Base-by-base conservation (phyloP, 306 rosid species). In the Trifolium repens region DNA sequence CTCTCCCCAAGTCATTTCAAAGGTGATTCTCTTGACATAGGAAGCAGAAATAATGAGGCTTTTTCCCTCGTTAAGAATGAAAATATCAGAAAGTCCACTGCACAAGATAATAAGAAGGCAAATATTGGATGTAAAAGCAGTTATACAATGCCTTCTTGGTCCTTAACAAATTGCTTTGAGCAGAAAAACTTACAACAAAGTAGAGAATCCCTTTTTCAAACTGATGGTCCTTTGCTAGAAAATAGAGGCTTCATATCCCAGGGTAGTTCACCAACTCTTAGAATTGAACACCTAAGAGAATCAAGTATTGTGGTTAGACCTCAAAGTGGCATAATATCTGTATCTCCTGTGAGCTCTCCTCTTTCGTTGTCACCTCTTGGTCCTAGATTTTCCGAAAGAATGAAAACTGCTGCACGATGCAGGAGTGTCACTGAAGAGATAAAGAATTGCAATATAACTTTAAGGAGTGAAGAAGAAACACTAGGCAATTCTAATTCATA, bases 351-450 rank as follows among this genome's bases (percentile, higher is more conserved):
- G 79, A 79, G 71, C 82, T 82, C 89, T 59, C 88, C 89, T 16
- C 91, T 87, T 75, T 90, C 91, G 34, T 68, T 92, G 79, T 96
- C 99, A 24, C 98, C 99, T 73, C 96, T 94, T 70, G 97, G 99
- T 69, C 97, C 93, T 40, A 96, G 78, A 81, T 80, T 85, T 57
- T 84, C 96, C n/a, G 98, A 87, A 79, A 90, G 96, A 78, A 73
- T 88, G 77, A 81, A 77, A 80, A 58, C 75, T 69, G 61, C 82
- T 53, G 81, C 83, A 70, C 75, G 79, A 66, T 83, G 78, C 78
- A 82, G 80, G 76, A 84, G 60, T 66, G 39, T 66, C 52, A 37
- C 73, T 32, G 85, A 77, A 32, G 86, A 90, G 83, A 78, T 79
- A 47, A 83, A 75, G 50, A 73, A 82, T 72, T 71, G 80, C 75